A percentile compares a stretch with the other conserved stretches of the same genome.
These are phyloP conservation scores for Isabelozyma gotoi DNA, from an alignment of 805 yeast genomes.

Conservation along the genomic window DNA sequence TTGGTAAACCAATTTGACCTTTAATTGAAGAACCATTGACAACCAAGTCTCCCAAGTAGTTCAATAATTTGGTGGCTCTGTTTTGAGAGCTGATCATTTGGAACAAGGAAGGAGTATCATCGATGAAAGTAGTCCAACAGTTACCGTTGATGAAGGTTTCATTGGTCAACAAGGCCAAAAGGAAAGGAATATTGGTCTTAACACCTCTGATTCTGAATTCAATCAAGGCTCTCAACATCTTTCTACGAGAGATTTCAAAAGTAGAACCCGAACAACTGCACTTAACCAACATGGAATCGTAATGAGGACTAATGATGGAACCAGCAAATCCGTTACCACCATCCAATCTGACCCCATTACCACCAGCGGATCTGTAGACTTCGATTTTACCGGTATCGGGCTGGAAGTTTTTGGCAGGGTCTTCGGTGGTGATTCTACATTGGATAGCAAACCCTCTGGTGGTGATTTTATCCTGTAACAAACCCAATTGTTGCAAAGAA, in stretches of 20 bases:
- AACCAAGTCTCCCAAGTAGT: constrained; percentile 88
- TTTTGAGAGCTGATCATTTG: constrained; percentile 93
- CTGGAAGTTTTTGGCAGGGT: constrained; percentile 93
- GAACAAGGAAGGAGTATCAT: constrained; percentile 95
- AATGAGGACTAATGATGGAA: constrained; percentile 92
- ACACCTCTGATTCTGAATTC: constrained; percentile 99
- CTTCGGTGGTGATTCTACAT: constrained; percentile 99
- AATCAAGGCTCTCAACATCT: constrained; percentile 94
- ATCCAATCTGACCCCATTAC: constrained; percentile 97
- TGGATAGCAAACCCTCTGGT: constrained; percentile 98
- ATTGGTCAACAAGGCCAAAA: constrained; percentile 86
- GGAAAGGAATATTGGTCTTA: constrained; percentile 95
- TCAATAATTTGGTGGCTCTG: constrained; percentile 92
- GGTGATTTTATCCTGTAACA: constrained; percentile 91
- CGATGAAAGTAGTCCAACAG: constrained; percentile 98
- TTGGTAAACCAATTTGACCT: constrained; percentile 94
- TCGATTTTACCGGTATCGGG: constrained; percentile 99
- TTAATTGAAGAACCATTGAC: constrained; percentile 95
- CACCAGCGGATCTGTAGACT: constrained; percentile 97
- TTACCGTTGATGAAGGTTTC: constrained; percentile 81
- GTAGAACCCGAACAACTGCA: constrained; percentile 97
- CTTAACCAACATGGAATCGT: constrained; percentile 97
- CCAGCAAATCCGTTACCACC: constrained; percentile 99
- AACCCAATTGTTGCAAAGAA: constrained; percentile 83
- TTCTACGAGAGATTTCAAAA: constrained; percentile 93